Base-by-base conservation (phyloP, 108 stramenopile species). In the Skeletonema menzelii region DNA sequence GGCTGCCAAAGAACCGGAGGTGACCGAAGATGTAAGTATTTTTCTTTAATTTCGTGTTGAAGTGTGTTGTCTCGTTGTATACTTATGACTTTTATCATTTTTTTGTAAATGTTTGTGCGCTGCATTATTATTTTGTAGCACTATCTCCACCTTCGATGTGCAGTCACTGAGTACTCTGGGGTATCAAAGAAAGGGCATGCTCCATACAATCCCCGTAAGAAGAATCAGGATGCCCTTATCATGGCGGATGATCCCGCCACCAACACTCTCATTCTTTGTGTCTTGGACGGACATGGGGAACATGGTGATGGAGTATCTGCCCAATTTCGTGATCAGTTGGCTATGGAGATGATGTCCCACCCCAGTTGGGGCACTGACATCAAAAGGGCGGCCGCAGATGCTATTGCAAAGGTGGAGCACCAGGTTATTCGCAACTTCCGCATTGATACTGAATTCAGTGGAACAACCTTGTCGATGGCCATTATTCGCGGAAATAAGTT, bases 281-380 rank as follows among this genome's bases (percentile, higher is more conserved):
- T 97, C 17, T 75, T 99, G 76, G 99, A 99, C 80, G 99, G 99
- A 53, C 99, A 99, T 73, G 99, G 99, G 19, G 97, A 98, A 72
- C 93, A 93, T 66, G 99, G 99, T 10, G 97, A 98, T 60, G 86
- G 88, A 31, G 98, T 97, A 46, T 95, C 96, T n/a, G 88, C 86
- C 19, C 84, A 84, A 76, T 93, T 97, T 69, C 94, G 94, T 47
- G 93, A 95, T 47, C 82, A 93, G 74, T 82, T 97, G n/a, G 79
- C 93, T 32, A 77, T 86, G 46, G 91, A 94, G 72, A 87, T 97
- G 86, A 92, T 95, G 68, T 87, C 84, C 28, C 95, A 97, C 69
- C 91, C 91, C 37, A 68, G 80, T 32, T 98, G 95, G 92, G 80
- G 63, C 1, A 85, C 82, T 2, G 85, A 97, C 74, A 67, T 95